A percentile compares a stretch with the other conserved stretches of the same genome.
Evolutionary conservation across 176 grass and related monocot species (phyloP).

Genomic region (Avena atlantica): DNA sequence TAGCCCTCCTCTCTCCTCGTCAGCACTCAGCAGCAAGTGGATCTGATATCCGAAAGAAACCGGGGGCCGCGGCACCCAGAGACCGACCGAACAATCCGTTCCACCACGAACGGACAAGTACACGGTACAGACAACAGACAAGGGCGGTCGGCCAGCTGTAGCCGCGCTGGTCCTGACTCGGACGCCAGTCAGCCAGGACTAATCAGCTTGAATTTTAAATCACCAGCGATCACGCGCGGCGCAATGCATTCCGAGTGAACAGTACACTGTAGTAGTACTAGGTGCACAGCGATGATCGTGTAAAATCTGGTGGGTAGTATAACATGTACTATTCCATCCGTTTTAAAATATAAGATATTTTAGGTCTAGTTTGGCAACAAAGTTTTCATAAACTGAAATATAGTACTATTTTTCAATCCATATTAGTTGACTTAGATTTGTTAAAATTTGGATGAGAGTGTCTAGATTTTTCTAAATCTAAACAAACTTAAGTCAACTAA

Average conservation of each 20-base stretch:
- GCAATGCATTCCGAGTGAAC: neutral
- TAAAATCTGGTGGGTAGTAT: too few species aligned
- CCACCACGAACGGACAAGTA: conserved; percentile 5
- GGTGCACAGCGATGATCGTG: too few species aligned
- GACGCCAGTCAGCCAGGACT: neutral
- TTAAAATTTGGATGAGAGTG: too few species aligned
- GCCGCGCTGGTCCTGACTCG: conserved; percentile 34
- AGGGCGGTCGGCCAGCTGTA: neutral
- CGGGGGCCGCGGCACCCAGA: conserved; percentile 17
- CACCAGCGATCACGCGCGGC: neutral
- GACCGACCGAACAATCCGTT: neutral
- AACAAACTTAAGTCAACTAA: too few species aligned
- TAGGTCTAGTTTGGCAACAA: too few species aligned
- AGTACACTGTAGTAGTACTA: too few species aligned
- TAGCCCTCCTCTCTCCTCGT: neutral
- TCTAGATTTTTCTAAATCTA: too few species aligned
- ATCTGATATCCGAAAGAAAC: neutral
- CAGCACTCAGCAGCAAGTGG: neutral
- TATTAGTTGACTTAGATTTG: too few species aligned
- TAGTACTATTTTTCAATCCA: too few species aligned
- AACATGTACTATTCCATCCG: too few species aligned
- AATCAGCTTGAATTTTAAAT: neutral
- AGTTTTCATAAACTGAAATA: too few species aligned
- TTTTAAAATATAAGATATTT: too few species aligned
- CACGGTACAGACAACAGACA: neutral